Base-by-base conservation (phyloP, 1,139 yeast genomes). In the Debaryomyces psychrophilus region DNA sequence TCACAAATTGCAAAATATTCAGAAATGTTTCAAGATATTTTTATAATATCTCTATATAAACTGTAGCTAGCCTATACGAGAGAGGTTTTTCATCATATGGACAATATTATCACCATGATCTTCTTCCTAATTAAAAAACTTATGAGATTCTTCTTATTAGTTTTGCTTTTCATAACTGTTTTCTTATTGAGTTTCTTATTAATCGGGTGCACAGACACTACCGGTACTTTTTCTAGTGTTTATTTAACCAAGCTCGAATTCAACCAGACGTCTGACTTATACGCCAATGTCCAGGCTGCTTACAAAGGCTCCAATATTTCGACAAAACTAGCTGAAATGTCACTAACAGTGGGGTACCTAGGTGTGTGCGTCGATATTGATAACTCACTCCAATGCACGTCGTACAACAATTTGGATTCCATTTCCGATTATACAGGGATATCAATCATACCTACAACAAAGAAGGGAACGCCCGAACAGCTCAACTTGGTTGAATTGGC, bases 101-200 rank as follows among this genome's bases (percentile, higher is more conserved):
- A 8, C 35, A 12, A 11, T 4, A 15, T 15, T 12, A 12, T n/a
- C 17, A 38, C n/a, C n/a, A 44, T 39, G 44, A 31, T 44, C 18
- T 34, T 45, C 28, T 43, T 34, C 29, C 14, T 44, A 23, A 36
- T 43, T 33, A 15, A 28, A 15, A 47, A 47, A 25, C 22, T 45
- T 28, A 47, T 49, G 14, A 46, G 43, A 29, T 36, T 60, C 8
- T 44, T 62, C 9, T 43, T 58, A 6, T 52, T 61, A 5, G 15
- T 63, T 2, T 49, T 69, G 2, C 59, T 76, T 18, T 63, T 77
- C 51, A 69, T 77, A 20, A 54, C 76, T 2, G 59, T 69, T 0
- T 71, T 73, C 41, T 57, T 78, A 5, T 57, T 81, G n/a, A 70
- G 79, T 4, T 82, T 81, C 55, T 65, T 83, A 8, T 60, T 82